Evolutionary conservation across 805 yeast species (phyloP).

Genomic region (Metschnikowia chrysomelidarum): DNA sequence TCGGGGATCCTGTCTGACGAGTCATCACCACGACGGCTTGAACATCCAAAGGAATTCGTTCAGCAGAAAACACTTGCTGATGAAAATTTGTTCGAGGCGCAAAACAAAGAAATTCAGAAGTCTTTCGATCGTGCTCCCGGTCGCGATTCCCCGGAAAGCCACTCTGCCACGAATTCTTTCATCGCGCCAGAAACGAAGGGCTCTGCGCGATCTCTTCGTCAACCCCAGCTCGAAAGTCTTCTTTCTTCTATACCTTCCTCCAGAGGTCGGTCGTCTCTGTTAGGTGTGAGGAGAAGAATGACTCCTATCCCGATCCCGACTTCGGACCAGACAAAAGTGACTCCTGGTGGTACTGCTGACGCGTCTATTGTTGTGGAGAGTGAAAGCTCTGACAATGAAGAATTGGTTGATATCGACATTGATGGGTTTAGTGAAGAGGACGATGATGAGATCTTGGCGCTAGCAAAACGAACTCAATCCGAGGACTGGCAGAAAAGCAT

Average conservation of each 20-base stretch:
- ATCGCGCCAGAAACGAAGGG: background rate
- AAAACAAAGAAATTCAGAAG: no score
- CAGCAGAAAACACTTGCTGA: no score
- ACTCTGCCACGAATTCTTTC: background rate
- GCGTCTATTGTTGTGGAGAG: no score
- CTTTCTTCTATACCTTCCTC: background rate
- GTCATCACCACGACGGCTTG: no score
- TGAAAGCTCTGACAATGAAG: background rate
- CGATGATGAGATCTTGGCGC: slow-evolving; percentile 19
- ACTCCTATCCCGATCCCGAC: no score
- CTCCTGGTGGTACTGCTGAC: no score
- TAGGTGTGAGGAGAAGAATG: slow-evolving; percentile 6
- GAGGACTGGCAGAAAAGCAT: slow-evolving; percentile 11
- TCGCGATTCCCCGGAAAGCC: no score
- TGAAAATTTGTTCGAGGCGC: no score
- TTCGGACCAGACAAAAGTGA: no score
- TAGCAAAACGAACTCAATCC: slow-evolving; percentile 14
- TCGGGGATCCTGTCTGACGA: background rate
- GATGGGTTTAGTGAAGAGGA: slow-evolving; percentile 17
- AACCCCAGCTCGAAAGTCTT: slow-evolving; percentile 5
- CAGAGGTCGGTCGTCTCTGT: slow-evolving; percentile 3
- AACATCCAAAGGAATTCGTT: no score
- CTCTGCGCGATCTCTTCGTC: background rate
- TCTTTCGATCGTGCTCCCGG: no score
- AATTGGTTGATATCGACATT: background rate